Evolutionary conservation across 192 early-diverging fungal species (phyloP).

Genomic region (Coemansia nantahalensis): DNA sequence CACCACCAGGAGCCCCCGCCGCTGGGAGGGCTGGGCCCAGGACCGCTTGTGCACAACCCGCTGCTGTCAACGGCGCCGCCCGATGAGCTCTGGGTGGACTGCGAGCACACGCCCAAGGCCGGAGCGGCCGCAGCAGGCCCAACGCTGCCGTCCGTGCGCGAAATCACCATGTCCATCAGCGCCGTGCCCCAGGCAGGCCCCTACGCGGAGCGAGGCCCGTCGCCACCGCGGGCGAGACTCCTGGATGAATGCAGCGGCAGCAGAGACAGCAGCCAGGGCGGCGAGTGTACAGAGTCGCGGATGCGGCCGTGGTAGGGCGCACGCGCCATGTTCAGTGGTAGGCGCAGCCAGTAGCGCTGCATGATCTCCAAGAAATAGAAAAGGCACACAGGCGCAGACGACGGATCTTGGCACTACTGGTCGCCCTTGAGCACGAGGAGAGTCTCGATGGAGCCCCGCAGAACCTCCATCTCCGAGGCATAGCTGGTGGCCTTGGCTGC

Average conservation of each 20-base stretch:
- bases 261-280: neutral
- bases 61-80: no score
- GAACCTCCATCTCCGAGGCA: slow-evolving; percentile 72
- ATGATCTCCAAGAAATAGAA: no score
- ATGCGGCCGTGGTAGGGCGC: slow-evolving; percentile 37
- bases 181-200: slow-evolving; percentile 24
- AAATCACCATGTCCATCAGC: slow-evolving; percentile 44
- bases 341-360: no score
- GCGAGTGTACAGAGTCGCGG: slow-evolving; percentile 6
- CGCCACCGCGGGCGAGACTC: neutral
- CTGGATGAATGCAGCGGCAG: neutral
- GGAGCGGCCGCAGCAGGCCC: no score
- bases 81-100: no score
- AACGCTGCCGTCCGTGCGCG: slow-evolving; percentile 42
- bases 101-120: no score
- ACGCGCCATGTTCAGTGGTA: no score
- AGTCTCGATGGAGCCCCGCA: slow-evolving; percentile 64
- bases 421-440: slow-evolving; percentile 63
- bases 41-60: no score
- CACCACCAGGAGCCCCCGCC: no score
- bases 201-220: slow-evolving; percentile 7
- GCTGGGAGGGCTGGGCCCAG: no score
- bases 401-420: slow-evolving; percentile 9
- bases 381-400: neutral
- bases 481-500: slow-evolving; percentile 67